These are phyloP conservation scores for Cadophora sp. DNA, from an alignment of 2,329 filamentous ascomycete species.

Conservation along the genomic window DNA sequence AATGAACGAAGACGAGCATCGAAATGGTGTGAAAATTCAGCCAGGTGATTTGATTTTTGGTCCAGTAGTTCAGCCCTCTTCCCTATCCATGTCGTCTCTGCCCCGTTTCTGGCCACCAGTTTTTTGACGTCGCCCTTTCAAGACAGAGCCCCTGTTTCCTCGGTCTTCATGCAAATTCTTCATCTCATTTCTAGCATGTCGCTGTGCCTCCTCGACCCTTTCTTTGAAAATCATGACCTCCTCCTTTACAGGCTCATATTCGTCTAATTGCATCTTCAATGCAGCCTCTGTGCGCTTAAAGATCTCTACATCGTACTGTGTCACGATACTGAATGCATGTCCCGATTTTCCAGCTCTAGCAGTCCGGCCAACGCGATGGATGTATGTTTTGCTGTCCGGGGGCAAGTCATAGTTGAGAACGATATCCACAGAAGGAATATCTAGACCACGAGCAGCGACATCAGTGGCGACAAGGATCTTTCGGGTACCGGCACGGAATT, in stretches of 20 bases:
- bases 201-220: constrained; percentile 83
- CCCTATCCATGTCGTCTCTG: constrained; percentile 53
- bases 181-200: constrained; percentile 80
- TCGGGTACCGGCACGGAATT: constrained; percentile 82
- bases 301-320: constrained; percentile 86
- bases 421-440: constrained; percentile 90
- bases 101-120: constrained; percentile 54
- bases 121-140: constrained; percentile 57
- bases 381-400: constrained; percentile 86
- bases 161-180: constrained; percentile 77
- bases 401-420: constrained; percentile 89
- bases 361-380: constrained; percentile 88
- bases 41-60: neutral
- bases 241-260: constrained; percentile 75
- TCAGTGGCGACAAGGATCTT: constrained; percentile 93
- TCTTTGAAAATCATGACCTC: constrained; percentile 84
- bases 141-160: constrained; percentile 53
- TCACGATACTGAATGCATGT: constrained; percentile 80
- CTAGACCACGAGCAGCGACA: constrained; percentile 89
- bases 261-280: constrained; percentile 75
- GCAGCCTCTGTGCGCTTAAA: constrained; percentile 84
- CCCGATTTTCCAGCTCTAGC: constrained; percentile 87
- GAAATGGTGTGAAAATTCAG: neutral
- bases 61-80: constrained; percentile 41
- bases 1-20: neutral